Conservation (phyloP, 345 rosid species). For the Rhizophora mangle region DNA sequence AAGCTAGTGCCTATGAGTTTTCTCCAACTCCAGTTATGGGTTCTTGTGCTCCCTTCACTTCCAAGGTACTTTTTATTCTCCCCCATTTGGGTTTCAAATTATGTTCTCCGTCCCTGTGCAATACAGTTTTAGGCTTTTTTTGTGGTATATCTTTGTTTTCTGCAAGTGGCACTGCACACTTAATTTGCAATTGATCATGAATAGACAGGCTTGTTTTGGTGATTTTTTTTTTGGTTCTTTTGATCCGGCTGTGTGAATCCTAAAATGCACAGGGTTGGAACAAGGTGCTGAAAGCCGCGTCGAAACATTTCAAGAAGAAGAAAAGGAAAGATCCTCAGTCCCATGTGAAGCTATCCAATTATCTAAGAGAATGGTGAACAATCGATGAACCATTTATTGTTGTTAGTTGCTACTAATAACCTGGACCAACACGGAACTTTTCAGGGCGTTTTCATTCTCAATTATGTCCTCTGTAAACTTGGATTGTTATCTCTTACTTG, state of each 20-base stretch:
- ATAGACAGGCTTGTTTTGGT: too few relatives aligned
- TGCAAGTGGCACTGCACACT: too few relatives aligned
- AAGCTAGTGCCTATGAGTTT: constrained; percentile 21
- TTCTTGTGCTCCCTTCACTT: constrained; percentile 44
- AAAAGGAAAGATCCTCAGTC: constrained; percentile 30
- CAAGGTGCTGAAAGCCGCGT: constrained; percentile 65
- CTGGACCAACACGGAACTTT: too few relatives aligned
- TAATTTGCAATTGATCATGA: too few relatives aligned
- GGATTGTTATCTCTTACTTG: too few relatives aligned
- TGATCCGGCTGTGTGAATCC: too few relatives aligned
- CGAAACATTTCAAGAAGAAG: constrained; percentile 69
- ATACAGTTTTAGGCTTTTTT: too few relatives aligned
- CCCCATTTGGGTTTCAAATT: background rate
- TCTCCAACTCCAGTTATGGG: constrained; percentile 39
- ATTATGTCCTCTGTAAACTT: too few relatives aligned
- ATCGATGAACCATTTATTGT: background rate
- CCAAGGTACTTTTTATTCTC: constrained; percentile 38
- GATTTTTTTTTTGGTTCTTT: too few relatives aligned
- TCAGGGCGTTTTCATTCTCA: too few relatives aligned
- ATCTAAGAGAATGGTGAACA: constrained; percentile 20
- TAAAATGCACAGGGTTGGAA: constrained; percentile 54
- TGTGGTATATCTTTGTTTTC: too few relatives aligned
- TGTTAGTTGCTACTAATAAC: too few relatives aligned
- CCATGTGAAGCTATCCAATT: constrained; percentile 41
- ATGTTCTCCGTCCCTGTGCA: background rate